Conservation (phyloP, 257 asterid species). For the Echium plantagineum region DNA sequence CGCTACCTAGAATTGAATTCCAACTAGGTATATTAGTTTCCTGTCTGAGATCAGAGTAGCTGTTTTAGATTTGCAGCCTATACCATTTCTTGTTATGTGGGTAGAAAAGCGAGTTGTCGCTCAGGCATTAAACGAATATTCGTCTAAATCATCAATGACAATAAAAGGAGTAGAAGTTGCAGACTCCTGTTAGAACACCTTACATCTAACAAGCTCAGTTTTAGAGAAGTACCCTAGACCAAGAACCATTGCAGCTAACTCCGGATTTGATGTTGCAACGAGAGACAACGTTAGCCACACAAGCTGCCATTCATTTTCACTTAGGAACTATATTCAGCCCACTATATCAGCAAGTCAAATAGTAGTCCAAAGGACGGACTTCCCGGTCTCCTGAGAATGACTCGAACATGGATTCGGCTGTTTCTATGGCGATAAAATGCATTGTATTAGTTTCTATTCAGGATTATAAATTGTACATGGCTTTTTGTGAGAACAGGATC, state of each 20-base stretch:
- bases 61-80: too few relatives aligned
- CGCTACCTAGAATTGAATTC: neutral
- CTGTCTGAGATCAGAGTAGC: too few relatives aligned
- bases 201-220: constrained; percentile 21
- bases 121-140: constrained; percentile 86
- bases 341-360: constrained; percentile 75
- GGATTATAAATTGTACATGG: too few relatives aligned
- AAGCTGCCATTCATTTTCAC: constrained; percentile 84
- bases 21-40: too few relatives aligned
- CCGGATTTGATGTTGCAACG: constrained; percentile 28
- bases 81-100: constrained; percentile 28
- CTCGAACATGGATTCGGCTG: constrained; percentile 57
- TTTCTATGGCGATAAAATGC: too few relatives aligned
- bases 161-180: constrained; percentile 35
- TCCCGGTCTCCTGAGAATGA: too few relatives aligned
- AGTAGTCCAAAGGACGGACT: constrained; percentile 84
- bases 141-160: constrained; percentile 44
- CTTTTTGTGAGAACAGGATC: too few relatives aligned
- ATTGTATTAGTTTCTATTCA: too few relatives aligned
- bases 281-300: constrained; percentile 82
- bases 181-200: constrained; percentile 51
- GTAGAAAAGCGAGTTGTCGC: constrained; percentile 94
- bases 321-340: constrained; percentile 75
- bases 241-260: constrained; percentile 35
- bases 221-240: constrained; percentile 28